Evolutionary conservation across 176 grass and related monocot genomes (phyloP).

Genomic region (Oryza glaberrima): DNA sequence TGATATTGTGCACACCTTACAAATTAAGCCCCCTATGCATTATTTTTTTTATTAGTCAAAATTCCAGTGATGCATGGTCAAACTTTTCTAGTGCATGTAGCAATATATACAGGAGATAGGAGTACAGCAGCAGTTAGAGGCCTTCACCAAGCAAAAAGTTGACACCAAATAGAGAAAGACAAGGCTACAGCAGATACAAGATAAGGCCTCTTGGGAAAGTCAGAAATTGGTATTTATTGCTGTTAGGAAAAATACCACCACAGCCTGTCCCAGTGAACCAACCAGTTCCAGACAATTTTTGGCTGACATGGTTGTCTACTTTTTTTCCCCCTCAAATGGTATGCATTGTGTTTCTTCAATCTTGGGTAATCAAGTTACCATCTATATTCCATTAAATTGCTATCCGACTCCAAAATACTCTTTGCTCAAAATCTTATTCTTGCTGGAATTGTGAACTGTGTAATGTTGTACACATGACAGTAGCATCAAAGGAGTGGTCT

Average conservation of each 20-base stretch:
- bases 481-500: not conserved
- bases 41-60: not conserved
- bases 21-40: not conserved
- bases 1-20: not conserved
- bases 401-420: not conserved
- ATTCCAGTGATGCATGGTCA: conserved; percentile 9
- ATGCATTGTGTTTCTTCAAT: not conserved
- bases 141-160: not conserved
- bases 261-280: not conserved
- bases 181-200: not conserved
- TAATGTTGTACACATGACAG: not conserved
- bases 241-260: not conserved
- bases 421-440: not conserved
- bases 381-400: conserved; percentile 5
- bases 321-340: not conserved
- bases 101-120: not conserved
- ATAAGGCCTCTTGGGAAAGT: not conserved
- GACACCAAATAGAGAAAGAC: not conserved
- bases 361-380: not conserved
- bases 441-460: not conserved
- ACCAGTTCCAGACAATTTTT: not conserved
- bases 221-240: not conserved
- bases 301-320: not conserved
- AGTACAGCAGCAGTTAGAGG: not conserved
- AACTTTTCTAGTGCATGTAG: not conserved